Evolutionary conservation across 2,329 filamentous ascomycete genomes (phyloP).

Genomic region (Aspergillus texensis): DNA sequence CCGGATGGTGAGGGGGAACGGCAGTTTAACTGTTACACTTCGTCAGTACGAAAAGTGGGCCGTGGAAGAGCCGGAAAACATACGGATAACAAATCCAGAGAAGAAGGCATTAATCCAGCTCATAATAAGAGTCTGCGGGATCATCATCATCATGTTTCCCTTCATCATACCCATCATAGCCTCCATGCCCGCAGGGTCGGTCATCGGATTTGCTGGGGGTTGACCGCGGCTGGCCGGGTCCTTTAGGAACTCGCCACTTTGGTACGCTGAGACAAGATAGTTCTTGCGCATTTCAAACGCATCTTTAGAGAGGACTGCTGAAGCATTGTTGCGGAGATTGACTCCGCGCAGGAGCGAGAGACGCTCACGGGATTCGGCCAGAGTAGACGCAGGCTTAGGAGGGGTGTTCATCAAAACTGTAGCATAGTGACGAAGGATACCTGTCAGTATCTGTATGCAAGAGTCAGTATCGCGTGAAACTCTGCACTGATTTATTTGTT

Average conservation of each 20-base stretch:
- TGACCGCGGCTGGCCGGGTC: slow-evolving; percentile 84
- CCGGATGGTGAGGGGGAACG: slow-evolving; percentile 95
- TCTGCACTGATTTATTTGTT: background rate
- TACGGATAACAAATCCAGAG: slow-evolving; percentile 95
- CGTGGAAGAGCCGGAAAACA: slow-evolving; percentile 34
- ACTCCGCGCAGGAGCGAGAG: slow-evolving; percentile 81
- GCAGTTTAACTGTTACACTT: slow-evolving; percentile 74
- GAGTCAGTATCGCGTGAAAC: background rate
- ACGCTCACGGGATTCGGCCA: slow-evolving; percentile 72
- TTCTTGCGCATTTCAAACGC: slow-evolving; percentile 82
- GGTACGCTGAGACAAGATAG: slow-evolving; percentile 76
- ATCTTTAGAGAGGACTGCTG: slow-evolving; percentile 74
- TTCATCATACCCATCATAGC: slow-evolving; percentile 99
- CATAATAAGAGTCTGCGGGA: slow-evolving; percentile 98
- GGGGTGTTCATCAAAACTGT: slow-evolving; percentile 83
- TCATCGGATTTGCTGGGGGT: slow-evolving; percentile 89
- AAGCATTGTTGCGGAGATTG: slow-evolving; percentile 79
- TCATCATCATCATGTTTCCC: slow-evolving; percentile 99
- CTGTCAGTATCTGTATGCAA: slow-evolving; percentile 74
- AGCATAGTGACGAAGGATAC: slow-evolving; percentile 93
- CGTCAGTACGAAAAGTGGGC: background rate
- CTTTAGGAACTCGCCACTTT: slow-evolving; percentile 85
- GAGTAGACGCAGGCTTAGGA: slow-evolving; percentile 73
- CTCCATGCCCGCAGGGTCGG: slow-evolving; percentile 94
- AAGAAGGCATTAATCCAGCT: slow-evolving; percentile 99